Evolutionary conservation across 768 basidiomycete species (phyloP).

Genomic region (Lentinula sp.): DNA sequence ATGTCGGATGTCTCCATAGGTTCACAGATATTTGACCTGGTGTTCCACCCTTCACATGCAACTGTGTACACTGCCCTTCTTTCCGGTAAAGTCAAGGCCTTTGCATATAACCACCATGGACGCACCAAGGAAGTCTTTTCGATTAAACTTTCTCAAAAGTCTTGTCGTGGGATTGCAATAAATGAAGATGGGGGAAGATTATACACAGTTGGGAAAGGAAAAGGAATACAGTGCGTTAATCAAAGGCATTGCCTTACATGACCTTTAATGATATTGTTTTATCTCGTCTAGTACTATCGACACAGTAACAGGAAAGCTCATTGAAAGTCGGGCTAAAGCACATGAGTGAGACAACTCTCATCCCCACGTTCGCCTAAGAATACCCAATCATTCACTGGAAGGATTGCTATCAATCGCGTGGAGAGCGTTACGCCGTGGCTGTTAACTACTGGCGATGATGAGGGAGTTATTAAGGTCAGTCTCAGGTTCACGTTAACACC

Average conservation of each 20-base stretch:
- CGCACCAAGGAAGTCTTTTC: conserved; percentile 51
- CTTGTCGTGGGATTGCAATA: conserved; percentile 70
- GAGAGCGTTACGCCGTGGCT: conserved; percentile 64
- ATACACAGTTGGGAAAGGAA: conserved; percentile 80
- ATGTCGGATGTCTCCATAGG: conserved; percentile 64
- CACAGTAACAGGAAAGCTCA: conserved; percentile 46
- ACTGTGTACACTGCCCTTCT: conserved; percentile 77
- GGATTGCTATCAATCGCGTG: conserved; percentile 83
- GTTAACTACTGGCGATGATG: conserved; percentile 86
- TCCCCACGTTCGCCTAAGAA: conserved; percentile 10
- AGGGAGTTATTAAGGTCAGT: conserved; percentile 84
- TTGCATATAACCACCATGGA: conserved; percentile 70
- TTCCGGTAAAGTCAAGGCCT: conserved; percentile 80
- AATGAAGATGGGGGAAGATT: conserved; percentile 63
- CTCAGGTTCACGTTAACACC: conserved; percentile 1
- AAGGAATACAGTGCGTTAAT: conserved; percentile 62
- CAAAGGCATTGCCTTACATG: not conserved
- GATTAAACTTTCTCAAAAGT: conserved; percentile 72
- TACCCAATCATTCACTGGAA: conserved; percentile 30
- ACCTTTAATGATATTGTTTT: not conserved
- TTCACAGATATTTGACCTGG: conserved; percentile 84
- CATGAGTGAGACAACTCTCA: conserved; percentile 56
- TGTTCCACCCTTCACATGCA: conserved; percentile 71
- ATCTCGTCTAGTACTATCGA: conserved; percentile 52
- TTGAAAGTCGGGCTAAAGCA: conserved; percentile 42